Percentiles rank a stretch among this genome's conserved stretches.
Evolutionary conservation across 345 rosid genomes (phyloP).

Genomic region (Litchi chinensis): DNA sequence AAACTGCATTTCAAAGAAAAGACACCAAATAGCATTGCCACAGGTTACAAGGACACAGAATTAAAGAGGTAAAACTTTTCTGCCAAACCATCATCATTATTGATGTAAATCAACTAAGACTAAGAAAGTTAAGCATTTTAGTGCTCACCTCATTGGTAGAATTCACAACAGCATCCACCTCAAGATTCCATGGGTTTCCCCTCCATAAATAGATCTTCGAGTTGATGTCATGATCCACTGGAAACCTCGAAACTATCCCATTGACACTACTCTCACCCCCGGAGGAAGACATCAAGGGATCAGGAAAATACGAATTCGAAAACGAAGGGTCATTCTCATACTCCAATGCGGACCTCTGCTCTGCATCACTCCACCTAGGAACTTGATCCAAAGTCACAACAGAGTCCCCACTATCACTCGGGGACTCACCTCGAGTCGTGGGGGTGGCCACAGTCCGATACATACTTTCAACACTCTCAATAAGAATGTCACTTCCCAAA

Average conservation of each 20-base stretch:
- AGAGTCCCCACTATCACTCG: conserved; percentile 56
- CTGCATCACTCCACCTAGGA: conserved; percentile 92
- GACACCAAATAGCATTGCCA: not conserved
- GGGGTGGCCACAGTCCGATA: conserved; percentile 69
- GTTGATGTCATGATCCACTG: conserved; percentile 84
- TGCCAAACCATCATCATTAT: conserved; percentile 1
- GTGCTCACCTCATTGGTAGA: conserved; percentile 89
- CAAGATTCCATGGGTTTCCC: conserved; percentile 97
- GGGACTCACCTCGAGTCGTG: conserved; percentile 50
- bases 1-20: not conserved
- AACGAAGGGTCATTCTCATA: conserved; percentile 59
- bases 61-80: not conserved
- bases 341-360: conserved; percentile 53
- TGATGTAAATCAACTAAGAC: not conserved
- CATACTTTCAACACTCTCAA: conserved; percentile 45
- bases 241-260: conserved; percentile 79
- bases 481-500: conserved; percentile 24
- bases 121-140: conserved; percentile 4
- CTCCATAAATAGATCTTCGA: conserved; percentile 87
- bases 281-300: conserved; percentile 64
- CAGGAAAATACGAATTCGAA: conserved; percentile 61
- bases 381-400: conserved; percentile 86
- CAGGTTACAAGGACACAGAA: not conserved
- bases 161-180: conserved; percentile 97
- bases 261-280: conserved; percentile 51